phyloP scores from a whole-genome alignment of 1,284 basidiomycete species.

The Trichosporon faecale region DNA sequence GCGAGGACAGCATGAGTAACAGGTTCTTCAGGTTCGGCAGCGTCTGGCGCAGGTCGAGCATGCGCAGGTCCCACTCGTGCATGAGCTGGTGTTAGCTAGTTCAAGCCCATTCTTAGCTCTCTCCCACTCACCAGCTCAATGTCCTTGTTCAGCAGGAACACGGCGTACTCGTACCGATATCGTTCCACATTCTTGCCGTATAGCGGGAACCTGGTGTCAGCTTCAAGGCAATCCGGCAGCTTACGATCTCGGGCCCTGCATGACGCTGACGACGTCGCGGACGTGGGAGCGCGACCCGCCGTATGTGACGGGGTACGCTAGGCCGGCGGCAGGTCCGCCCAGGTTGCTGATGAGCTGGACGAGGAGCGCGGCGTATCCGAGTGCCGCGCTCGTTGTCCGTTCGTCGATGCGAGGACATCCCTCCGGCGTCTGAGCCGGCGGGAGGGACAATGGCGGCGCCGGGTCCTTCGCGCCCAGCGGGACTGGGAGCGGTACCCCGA shows the following conservation, averaged over 20 bases:
- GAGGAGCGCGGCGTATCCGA: slow-evolving; percentile 82
- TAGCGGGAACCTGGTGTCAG: slow-evolving; percentile 67
- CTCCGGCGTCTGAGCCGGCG: slow-evolving; percentile 56
- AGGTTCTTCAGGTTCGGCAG: slow-evolving; percentile 94
- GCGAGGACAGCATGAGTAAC: slow-evolving; percentile 66
- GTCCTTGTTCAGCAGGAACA: slow-evolving; percentile 94
- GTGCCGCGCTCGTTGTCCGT: slow-evolving; percentile 74
- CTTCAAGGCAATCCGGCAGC: neutral
- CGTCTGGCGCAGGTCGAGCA: slow-evolving; percentile 90
- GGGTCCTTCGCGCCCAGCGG: slow-evolving; percentile 71
- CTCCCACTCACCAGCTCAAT: slow-evolving; percentile 74
- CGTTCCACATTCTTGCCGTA: slow-evolving; percentile 91
- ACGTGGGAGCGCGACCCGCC: slow-evolving; percentile 83
- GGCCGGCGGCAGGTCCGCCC: slow-evolving; percentile 55
- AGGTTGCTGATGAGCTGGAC: slow-evolving; percentile 77
- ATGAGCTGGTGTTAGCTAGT: slow-evolving; percentile 63
- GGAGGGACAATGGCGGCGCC: slow-evolving; percentile 72
- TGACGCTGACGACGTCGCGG: slow-evolving; percentile 82
- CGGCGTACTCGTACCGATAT: slow-evolving; percentile 96
- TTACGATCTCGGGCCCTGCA: slow-evolving; percentile 83
- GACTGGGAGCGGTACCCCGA: slow-evolving; percentile 78
- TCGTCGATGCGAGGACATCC: slow-evolving; percentile 64
- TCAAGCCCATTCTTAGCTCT: no score
- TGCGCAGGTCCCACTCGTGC: slow-evolving; percentile 78
- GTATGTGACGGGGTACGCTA: slow-evolving; percentile 85